Base-by-base conservation (phyloP, 306 rosid genomes). In the Rubus parviflorus region DNA sequence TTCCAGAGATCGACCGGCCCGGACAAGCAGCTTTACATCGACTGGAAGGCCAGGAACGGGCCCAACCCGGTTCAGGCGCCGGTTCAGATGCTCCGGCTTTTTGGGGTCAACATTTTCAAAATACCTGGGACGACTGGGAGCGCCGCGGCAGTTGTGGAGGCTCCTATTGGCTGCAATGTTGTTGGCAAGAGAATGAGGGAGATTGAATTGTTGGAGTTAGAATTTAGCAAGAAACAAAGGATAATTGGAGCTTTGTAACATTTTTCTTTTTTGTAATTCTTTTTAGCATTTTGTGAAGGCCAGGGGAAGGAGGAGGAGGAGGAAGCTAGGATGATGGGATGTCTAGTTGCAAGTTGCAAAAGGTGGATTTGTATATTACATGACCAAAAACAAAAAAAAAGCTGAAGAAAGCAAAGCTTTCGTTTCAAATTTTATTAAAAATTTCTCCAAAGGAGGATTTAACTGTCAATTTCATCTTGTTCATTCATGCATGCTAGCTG, bases 51-150 rank as follows among this genome's bases (percentile, higher is more conserved):
- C 0, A 74, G 91, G 45, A 20, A 25, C 4, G 79, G 77, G 23
- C 9, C 82, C 8, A 40, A 10, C 52, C 79, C 57, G 77, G 76
- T 20, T 48, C 43, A 51, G 7, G 73, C 10, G n/a, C 88, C 90
- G 84, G 88, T 94, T 73, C 92, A 87, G 79, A 88, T 91, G 88
- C 83, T 95, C 4, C 85, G 99, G 79, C 82, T 95, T 0, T 95
- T 95, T 48, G 99, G 99, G n/a, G 97, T 95, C 9, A 93, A 95
- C 85, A 92, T 95, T 78, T 73, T 92, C 72, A 86, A 95, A 77
- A 73, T 83, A 3, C 90, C 93, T 14, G 90, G 81, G 22, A 78
- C 35, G 22, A 78, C 35, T 30, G 35, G 84, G 16, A 62, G 47
- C 16, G 83, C 49, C 22, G 64, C 60, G 0, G 52, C 49, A 0